Evolutionary conservation across 169 alveolate genomes (phyloP).

Genomic region (Cryptosporidium tyzzeri): DNA sequence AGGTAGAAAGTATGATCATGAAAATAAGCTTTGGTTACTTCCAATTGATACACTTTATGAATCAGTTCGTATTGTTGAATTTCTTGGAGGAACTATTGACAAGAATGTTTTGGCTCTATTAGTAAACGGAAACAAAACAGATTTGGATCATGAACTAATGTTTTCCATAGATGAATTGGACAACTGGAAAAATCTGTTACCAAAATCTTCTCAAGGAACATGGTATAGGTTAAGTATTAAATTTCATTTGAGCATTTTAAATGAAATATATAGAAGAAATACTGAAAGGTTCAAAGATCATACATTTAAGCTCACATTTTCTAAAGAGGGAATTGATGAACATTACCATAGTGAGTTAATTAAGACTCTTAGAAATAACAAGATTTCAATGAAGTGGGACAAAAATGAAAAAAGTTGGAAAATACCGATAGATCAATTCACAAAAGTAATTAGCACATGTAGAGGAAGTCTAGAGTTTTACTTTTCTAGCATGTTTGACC

Average conservation of each 20-base stretch:
- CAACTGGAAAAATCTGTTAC: slow-evolving; percentile 38
- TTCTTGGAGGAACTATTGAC: slow-evolving; percentile 55
- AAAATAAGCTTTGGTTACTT: slow-evolving; percentile 30
- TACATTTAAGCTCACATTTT: slow-evolving; percentile 8
- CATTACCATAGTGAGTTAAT: slow-evolving; percentile 21
- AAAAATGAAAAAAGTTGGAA: slow-evolving; percentile 21
- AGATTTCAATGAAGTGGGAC: slow-evolving; percentile 51
- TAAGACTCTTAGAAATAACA: slow-evolving; percentile 15
- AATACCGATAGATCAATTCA: slow-evolving; percentile 16
- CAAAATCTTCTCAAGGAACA: slow-evolving; percentile 32
- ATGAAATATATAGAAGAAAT: slow-evolving; percentile 1
- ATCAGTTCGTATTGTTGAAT: slow-evolving; percentile 44
- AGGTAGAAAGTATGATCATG: slow-evolving; percentile 49
- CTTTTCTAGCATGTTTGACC: slow-evolving; percentile 26
- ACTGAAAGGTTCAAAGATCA: not conserved
- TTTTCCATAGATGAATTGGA: not conserved
- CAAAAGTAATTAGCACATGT: slow-evolving; percentile 20
- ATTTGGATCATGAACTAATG: not conserved
- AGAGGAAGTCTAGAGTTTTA: slow-evolving; percentile 20
- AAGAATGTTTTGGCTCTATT: slow-evolving; percentile 12
- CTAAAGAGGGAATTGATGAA: slow-evolving; percentile 2
- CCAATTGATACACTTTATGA: slow-evolving; percentile 61
- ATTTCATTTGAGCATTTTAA: slow-evolving; percentile 7
- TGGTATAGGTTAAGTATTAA: slow-evolving; percentile 37
- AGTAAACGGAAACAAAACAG: slow-evolving; percentile 26